phyloP scores from a whole-genome alignment of 805 yeast species.

The Wickerhamomyces bovis region DNA sequence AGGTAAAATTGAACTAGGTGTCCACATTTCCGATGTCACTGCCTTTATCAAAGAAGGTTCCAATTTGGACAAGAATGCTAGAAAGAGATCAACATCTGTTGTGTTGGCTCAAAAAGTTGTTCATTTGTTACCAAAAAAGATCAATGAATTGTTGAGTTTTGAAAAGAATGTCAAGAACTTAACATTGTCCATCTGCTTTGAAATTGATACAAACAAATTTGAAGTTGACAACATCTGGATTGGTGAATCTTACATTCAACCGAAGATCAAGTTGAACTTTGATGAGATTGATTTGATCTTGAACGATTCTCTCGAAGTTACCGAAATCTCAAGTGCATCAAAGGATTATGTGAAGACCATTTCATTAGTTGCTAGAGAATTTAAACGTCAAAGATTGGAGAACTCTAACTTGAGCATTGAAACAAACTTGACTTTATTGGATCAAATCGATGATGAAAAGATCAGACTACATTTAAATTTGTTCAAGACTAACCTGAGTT shows the following conservation, averaged over 20 bases:
- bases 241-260: slow-evolving; percentile 62
- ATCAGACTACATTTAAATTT: slow-evolving; percentile 68
- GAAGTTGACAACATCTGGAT: slow-evolving; percentile 74
- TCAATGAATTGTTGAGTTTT: slow-evolving; percentile 58
- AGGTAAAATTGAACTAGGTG: slow-evolving; percentile 70
- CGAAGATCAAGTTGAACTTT: slow-evolving; percentile 52
- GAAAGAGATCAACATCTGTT: slow-evolving; percentile 85
- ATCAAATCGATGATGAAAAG: slow-evolving; percentile 81
- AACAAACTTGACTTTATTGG: slow-evolving; percentile 56
- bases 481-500: slow-evolving; percentile 53
- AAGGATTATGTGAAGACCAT: slow-evolving; percentile 60
- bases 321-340: slow-evolving; percentile 43
- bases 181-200: slow-evolving; percentile 73
- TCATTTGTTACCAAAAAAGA: slow-evolving; percentile 60
- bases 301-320: slow-evolving; percentile 17
- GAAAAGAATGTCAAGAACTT: slow-evolving; percentile 53
- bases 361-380: slow-evolving; percentile 58
- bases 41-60: slow-evolving; percentile 69
- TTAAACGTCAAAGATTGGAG: slow-evolving; percentile 60
- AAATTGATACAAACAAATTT: slow-evolving; percentile 63
- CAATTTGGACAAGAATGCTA: slow-evolving; percentile 77
- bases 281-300: slow-evolving; percentile 51
- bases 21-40: slow-evolving; percentile 80
- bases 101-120: slow-evolving; percentile 71
- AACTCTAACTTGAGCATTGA: slow-evolving; percentile 41